phyloP scores from a whole-genome alignment of 1,139 yeast species.

The Saccharomycopsis hybrid region DNA sequence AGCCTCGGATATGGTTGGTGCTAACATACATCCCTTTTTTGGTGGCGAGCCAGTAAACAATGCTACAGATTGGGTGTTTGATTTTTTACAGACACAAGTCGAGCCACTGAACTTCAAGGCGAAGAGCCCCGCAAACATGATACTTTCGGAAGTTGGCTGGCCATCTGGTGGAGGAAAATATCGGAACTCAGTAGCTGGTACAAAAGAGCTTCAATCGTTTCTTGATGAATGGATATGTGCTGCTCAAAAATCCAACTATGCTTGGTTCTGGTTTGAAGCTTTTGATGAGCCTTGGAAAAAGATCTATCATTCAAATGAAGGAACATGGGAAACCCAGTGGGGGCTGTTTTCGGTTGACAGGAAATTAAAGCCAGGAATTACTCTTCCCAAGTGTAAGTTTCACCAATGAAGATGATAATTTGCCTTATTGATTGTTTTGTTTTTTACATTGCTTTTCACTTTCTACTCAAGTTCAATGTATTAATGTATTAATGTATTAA shows the following conservation, averaged over 20 bases:
- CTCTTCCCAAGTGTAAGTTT: constrained; percentile 12
- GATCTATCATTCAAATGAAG: constrained; percentile 41
- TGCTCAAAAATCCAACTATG: constrained; percentile 32
- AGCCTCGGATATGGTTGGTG: constrained; percentile 51
- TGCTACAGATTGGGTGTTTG: constrained; percentile 50
- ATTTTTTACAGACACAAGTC: constrained; percentile 41
- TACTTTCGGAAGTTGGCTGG: constrained; percentile 67
- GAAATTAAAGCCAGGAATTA: constrained; percentile 33
- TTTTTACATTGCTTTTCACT: not conserved
- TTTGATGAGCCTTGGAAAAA: constrained; percentile 70
- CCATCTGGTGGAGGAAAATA: constrained; percentile 55
- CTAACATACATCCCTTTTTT: constrained; percentile 65
- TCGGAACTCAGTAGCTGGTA: constrained; percentile 41
- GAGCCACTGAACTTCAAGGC: constrained; percentile 25
- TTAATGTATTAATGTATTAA: too few species aligned
- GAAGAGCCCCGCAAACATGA: constrained; percentile 29
- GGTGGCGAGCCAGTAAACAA: constrained; percentile 47
- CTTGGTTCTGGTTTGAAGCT: constrained; percentile 65
- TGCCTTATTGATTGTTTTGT: not conserved
- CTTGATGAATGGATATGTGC: constrained; percentile 48
- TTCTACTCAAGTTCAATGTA: too few species aligned
- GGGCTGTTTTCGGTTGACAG: constrained; percentile 52
- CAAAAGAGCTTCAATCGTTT: constrained; percentile 40
- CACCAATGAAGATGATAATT: not conserved
- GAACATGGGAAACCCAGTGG: constrained; percentile 68